A percentile compares a stretch with the other conserved stretches of the same genome.
These are phyloP conservation scores for Silene coronaria DNA, from an alignment of 179 eudicot species.

Conservation along the genomic window DNA sequence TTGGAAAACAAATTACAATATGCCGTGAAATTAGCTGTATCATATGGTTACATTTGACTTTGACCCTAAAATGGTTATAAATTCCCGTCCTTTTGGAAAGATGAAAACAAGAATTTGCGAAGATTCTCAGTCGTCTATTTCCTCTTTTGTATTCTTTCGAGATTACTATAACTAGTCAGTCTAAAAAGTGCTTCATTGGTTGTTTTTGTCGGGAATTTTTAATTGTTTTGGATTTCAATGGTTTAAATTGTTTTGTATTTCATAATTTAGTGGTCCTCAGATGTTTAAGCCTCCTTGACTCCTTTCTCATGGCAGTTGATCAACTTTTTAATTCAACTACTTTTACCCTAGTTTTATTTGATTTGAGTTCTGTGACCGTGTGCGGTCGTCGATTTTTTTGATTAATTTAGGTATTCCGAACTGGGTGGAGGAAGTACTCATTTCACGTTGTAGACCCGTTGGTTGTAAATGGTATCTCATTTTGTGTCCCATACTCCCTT, in stretches of 20 bases:
- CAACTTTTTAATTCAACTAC: slow-evolving; percentile 12
- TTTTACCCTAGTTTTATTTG: slow-evolving; percentile 8
- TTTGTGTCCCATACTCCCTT: background rate
- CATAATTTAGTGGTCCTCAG: slow-evolving; percentile 13
- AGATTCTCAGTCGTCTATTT: slow-evolving; percentile 21
- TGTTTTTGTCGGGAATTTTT: slow-evolving; percentile 17
- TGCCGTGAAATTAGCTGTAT: too few relatives aligned
- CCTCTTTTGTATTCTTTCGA: background rate
- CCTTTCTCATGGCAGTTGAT: slow-evolving; percentile 1
- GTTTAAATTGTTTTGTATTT: slow-evolving; percentile 3
- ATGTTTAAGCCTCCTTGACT: background rate
- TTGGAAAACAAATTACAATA: too few relatives aligned
- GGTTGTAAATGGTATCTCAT: background rate
- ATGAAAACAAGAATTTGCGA: too few relatives aligned
- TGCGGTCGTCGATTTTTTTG: background rate
- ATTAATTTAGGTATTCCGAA: background rate
- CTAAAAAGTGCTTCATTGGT: slow-evolving; percentile 21
- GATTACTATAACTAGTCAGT: background rate
- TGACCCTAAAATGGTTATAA: too few relatives aligned
- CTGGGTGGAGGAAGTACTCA: background rate
- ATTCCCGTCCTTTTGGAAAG: too few relatives aligned
- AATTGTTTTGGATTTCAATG: background rate
- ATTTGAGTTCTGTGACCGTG: slow-evolving; percentile 12
- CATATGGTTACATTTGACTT: too few relatives aligned
- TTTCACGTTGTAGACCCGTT: background rate